phyloP scores from a whole-genome alignment of 768 basidiomycete species.

The Auricularia auricula-judae region DNA sequence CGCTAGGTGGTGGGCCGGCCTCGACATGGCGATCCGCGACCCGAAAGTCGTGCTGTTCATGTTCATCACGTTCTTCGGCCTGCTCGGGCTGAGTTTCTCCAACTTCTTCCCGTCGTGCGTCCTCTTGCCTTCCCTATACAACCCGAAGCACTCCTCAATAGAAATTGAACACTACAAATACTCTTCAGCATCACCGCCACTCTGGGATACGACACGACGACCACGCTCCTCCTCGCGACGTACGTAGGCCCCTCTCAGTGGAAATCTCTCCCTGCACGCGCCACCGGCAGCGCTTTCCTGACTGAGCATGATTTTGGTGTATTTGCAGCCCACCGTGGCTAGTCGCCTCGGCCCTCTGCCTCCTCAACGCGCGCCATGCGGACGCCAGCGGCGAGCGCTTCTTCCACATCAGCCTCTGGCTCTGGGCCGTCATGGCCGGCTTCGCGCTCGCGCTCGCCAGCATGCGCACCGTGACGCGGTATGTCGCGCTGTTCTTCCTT shows the following conservation, averaged over 20 bases:
- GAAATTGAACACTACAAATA: background rate
- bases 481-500: constrained; percentile 56
- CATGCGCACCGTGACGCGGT: constrained; percentile 39
- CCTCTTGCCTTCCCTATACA: background rate
- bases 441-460: constrained; percentile 52
- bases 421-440: constrained; percentile 52
- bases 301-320: background rate
- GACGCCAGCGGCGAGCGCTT: constrained; percentile 54
- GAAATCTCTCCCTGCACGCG: no score
- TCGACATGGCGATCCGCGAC: constrained; percentile 47
- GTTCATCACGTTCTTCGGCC: constrained; percentile 36
- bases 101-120: constrained; percentile 48
- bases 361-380: constrained; percentile 46
- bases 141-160: background rate
- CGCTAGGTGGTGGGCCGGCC: constrained; percentile 35
- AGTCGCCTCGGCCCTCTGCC: constrained; percentile 37
- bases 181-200: constrained; percentile 36
- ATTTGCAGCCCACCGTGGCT: constrained; percentile 49
- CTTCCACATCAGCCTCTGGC: constrained; percentile 45
- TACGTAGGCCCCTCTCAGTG: background rate
- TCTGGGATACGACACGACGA: constrained; percentile 48
- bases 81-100: constrained; percentile 47
- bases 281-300: background rate
- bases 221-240: constrained; percentile 52
- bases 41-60: constrained; percentile 43